Base-by-base conservation (phyloP, 2,329 filamentous ascomycete genomes). In the Aaosphaeria arxii region DNA sequence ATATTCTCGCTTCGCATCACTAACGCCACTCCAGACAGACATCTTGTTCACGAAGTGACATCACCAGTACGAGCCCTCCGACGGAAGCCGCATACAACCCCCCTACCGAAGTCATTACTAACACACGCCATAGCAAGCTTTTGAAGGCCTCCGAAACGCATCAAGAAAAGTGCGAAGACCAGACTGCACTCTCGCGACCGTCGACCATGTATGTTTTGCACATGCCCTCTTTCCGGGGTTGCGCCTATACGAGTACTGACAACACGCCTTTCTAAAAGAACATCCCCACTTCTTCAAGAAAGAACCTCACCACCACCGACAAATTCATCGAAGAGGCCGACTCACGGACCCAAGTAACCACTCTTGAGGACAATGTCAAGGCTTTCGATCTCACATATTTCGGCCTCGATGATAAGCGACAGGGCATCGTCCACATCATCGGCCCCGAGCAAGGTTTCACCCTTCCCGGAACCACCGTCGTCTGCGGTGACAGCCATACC, bases 381-480 rank as follows among this genome's bases (percentile, higher is more conserved):
- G 89, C 92, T 57, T 97, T 96, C 69, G 91, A 89, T 65, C 81
- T 99, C 66, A 96, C 91, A 71, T 97, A 96, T 76, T 99, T 99
- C 69, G 94, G 94, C 53, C 85, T 99, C 55, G 89, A 87, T 59
- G 92, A 97, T 75, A 95, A 94, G 81, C 86, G 94, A 57, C 94
- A 99, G 75, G 94, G 94, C 58, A 99, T 99, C 63, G 94, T 97
- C 49, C 94, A 99, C 75, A 89, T 99, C 64, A 97, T 99, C 62
- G 94, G 94, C 33, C 94, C 94, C 38, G 94, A 99, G 78, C 94
- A 99, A 74, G 94, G 94, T 59, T 99, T 99, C 79, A 99, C 94
- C 48, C 86, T 97, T 35, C 94, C 94, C 39, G 94, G 90, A 59
- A 97, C 94, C 46, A 99, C 94, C 3, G 88, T 97, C 35, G 94